Evolutionary conservation across 345 rosid genomes (phyloP), one percentile per base, ranked within the genome.

Genomic region (Rhizophora mangle): DNA sequence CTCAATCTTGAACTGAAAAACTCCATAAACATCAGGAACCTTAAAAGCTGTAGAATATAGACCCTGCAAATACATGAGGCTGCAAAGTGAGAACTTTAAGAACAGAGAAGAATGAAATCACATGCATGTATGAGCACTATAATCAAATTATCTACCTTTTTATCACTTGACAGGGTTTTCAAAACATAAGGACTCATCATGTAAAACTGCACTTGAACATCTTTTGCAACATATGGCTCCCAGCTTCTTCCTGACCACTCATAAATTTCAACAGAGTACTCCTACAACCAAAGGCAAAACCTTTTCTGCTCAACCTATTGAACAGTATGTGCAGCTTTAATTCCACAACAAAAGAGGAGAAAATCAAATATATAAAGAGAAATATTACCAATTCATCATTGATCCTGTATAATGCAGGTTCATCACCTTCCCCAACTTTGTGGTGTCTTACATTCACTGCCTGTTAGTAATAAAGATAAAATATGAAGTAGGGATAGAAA

Each of bases 21-120:
- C 88, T 37, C 90, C 84, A 68, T 86, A 85, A 6, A 88, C 85
- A 85, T 88, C 93, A 30, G 88, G 89, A 68, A 86, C 91, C 85
- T 77, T 83, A 74, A 85, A 86, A 29, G 87, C 67, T 55, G 88
- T 73, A 61, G 70, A 72, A 59, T 80, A 88, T 43, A 83, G 58
- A 64, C 89, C 88, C 86, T 88, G 84, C 72, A 74, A 65, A 64
- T 20, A 65, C 3, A 57, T 8, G 60, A 21, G 11, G 30, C 27
- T 2, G 21, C 1, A 15, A n/a, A 24, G 2, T 22, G 30, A 53
- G 22, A 53, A 19, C 47, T 34, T 53, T 29, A 53, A 19, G 27
- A 30, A 63, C 11, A 4, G 39, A 55, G 7, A 11, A 39, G 7
- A 39, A 18, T 61, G 55, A 27, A 4, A 19, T 30, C 65, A 60